phyloP scores from a whole-genome alignment of 2,329 filamentous ascomycete genomes.

The Neonectria sp. region DNA sequence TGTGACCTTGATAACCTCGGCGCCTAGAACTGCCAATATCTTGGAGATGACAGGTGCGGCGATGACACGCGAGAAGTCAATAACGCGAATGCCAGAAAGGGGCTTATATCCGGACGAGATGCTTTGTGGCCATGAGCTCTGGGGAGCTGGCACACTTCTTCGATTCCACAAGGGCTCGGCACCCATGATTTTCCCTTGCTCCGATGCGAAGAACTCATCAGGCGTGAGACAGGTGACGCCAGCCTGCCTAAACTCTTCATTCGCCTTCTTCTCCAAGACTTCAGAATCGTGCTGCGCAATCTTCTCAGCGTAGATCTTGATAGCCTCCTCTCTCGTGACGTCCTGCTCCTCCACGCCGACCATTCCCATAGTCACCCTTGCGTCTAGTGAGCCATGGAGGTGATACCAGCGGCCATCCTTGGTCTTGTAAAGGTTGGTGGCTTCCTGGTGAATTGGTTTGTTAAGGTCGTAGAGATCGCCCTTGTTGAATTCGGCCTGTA shows the following conservation, averaged over 20 bases:
- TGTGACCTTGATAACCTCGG: slow-evolving; percentile 53
- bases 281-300: slow-evolving; percentile 47
- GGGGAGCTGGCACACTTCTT: slow-evolving; percentile 38
- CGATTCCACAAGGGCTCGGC: slow-evolving; percentile 11
- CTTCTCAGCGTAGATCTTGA: slow-evolving; percentile 41
- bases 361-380: slow-evolving; percentile 50
- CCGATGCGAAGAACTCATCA: slow-evolving; percentile 50
- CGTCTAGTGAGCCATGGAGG: slow-evolving; percentile 53
- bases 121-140: slow-evolving; percentile 25
- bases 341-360: slow-evolving; percentile 47
- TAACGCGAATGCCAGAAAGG: slow-evolving; percentile 52
- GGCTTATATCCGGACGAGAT: slow-evolving; percentile 37
- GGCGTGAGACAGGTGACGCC: slow-evolving; percentile 52
- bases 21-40: slow-evolving; percentile 51
- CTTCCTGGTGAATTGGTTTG: slow-evolving; percentile 49
- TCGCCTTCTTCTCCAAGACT: slow-evolving; percentile 50
- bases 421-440: slow-evolving; percentile 54
- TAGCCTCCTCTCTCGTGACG: slow-evolving; percentile 48
- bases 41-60: slow-evolving; percentile 53
- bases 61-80: slow-evolving; percentile 55
- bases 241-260: slow-evolving; percentile 52
- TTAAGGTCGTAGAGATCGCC: slow-evolving; percentile 26
- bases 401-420: slow-evolving; percentile 54
- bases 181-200: slow-evolving; percentile 36
- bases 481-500: slow-evolving; percentile 23